These are phyloP conservation scores for Suhomyces yuchorum DNA, from an alignment of 1,139 yeast genomes.

Conservation along the genomic window DNA sequence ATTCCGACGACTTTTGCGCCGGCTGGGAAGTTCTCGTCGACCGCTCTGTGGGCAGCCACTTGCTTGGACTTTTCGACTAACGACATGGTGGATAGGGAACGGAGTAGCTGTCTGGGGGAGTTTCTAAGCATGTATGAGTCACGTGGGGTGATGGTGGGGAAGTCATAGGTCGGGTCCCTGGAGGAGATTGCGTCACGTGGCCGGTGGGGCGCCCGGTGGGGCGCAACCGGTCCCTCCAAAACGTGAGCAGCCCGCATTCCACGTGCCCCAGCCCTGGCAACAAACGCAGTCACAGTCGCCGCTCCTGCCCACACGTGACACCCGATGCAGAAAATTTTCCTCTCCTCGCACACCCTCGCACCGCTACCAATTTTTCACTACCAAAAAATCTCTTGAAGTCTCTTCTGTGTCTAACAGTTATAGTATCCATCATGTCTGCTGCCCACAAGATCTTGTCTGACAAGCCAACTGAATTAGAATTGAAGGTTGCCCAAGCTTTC, in stretches of 20 bases:
- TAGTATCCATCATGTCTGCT: slow-evolving; percentile 73
- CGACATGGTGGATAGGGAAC: slow-evolving; percentile 12
- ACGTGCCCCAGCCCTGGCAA: background rate
- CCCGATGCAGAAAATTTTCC: slow-evolving; percentile 12
- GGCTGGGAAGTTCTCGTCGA: slow-evolving; percentile 80
- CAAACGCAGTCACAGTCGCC: background rate
- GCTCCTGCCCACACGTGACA: slow-evolving; percentile 2
- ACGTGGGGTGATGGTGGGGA: slow-evolving; percentile 4
- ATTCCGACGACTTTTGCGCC: slow-evolving; percentile 81
- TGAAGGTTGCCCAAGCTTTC: slow-evolving; percentile 99
- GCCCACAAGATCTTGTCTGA: slow-evolving; percentile 90
- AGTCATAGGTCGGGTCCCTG: background rate
- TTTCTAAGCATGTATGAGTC: background rate
- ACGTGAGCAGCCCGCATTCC: background rate
- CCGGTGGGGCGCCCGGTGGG: no score
- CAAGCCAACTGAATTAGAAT: slow-evolving; percentile 97
- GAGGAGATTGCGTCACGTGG: background rate
- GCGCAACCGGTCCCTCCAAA: no score
- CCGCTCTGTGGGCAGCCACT: slow-evolving; percentile 88
- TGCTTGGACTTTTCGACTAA: slow-evolving; percentile 71
- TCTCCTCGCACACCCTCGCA: slow-evolving; percentile 14
- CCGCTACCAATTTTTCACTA: slow-evolving; percentile 9
- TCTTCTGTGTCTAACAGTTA: slow-evolving; percentile 13
- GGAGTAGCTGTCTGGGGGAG: background rate
- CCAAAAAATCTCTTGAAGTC: slow-evolving; percentile 8